A percentile compares a stretch with the other conserved stretches of the same genome.
phyloP scores from a whole-genome alignment of 1,284 basidiomycete species.

The Meripilus lineatus region DNA sequence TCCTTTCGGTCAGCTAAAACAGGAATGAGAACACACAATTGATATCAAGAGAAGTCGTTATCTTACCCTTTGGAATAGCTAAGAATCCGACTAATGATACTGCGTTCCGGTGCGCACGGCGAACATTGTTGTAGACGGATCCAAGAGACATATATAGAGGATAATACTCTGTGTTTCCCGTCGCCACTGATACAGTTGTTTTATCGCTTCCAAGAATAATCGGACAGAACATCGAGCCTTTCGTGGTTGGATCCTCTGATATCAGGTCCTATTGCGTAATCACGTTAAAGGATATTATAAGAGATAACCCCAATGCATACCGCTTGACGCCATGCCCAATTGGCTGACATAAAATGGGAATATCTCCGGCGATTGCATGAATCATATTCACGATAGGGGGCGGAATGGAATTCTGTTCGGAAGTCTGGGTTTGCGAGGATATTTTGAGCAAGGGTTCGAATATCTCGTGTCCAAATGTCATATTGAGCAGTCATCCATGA shows the following conservation, averaged over 20 bases:
- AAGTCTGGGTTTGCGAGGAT: conserved; percentile 16
- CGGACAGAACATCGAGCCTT: conserved; percentile 18
- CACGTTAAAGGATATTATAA: background rate
- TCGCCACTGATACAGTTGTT: conserved; percentile 24
- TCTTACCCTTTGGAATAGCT: conserved; percentile 21
- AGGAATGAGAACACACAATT: background rate
- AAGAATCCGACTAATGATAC: conserved; percentile 18
- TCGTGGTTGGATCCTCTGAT: conserved; percentile 1
- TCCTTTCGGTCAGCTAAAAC: conserved; percentile 12
- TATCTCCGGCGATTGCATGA: conserved; percentile 8
- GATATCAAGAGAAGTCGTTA: background rate
- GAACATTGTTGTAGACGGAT: conserved; percentile 14
- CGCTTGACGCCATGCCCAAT: conserved; percentile 21
- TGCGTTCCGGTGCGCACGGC: conserved; percentile 19
- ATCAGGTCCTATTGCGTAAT: conserved; percentile 3
- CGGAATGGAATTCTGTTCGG: conserved; percentile 16
- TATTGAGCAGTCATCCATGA: conserved; percentile 32
- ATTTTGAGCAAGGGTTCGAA: conserved; percentile 3
- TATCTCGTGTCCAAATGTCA: conserved; percentile 31
- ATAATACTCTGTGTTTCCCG: conserved; percentile 23
- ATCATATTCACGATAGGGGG: conserved; percentile 14
- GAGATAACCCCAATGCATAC: conserved; percentile 10
- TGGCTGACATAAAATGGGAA: conserved; percentile 15
- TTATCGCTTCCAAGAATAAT: conserved; percentile 23
- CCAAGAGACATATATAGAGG: conserved; percentile 18